phyloP scores from a whole-genome alignment of 192 early-diverging fungal genomes.

The Entomortierella parvispora region DNA sequence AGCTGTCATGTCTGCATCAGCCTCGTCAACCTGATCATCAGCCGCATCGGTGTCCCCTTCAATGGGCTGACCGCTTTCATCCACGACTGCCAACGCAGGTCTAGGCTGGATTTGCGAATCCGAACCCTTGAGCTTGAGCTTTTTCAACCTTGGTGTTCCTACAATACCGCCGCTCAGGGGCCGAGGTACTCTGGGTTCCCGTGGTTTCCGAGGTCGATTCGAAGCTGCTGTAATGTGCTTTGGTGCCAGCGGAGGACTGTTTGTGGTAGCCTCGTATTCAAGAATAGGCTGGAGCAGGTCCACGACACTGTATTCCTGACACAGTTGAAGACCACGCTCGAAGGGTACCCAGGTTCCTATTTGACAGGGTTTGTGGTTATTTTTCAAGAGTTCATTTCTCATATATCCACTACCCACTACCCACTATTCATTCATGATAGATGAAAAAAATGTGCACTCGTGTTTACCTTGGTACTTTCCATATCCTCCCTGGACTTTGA shows the following conservation, averaged over 20 bases:
- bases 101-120: not conserved
- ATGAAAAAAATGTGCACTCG: slow-evolving; percentile 5
- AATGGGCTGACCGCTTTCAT: not conserved
- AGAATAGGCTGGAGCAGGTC: slow-evolving; percentile 79
- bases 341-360: slow-evolving; percentile 86
- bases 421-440: slow-evolving; percentile 16
- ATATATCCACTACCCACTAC: not conserved
- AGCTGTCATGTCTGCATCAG: slow-evolving; percentile 4
- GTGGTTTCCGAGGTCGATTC: slow-evolving; percentile 58
- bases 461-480: slow-evolving; percentile 97
- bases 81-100: not conserved
- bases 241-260: slow-evolving; percentile 63
- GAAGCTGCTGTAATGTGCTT: slow-evolving; percentile 66
- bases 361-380: not conserved
- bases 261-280: slow-evolving; percentile 76
- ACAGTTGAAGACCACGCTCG: slow-evolving; percentile 80
- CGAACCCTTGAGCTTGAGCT: slow-evolving; percentile 2
- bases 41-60: not conserved
- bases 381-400: not conserved
- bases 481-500: slow-evolving; percentile 98
- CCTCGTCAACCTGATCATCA: slow-evolving; percentile 7
- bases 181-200: slow-evolving; percentile 38
- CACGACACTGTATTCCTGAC: slow-evolving; percentile 81
- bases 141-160: slow-evolving; percentile 22
- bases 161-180: slow-evolving; percentile 30